phyloP scores from a whole-genome alignment of 306 rosid species.

The Quercus aquifolioides region DNA sequence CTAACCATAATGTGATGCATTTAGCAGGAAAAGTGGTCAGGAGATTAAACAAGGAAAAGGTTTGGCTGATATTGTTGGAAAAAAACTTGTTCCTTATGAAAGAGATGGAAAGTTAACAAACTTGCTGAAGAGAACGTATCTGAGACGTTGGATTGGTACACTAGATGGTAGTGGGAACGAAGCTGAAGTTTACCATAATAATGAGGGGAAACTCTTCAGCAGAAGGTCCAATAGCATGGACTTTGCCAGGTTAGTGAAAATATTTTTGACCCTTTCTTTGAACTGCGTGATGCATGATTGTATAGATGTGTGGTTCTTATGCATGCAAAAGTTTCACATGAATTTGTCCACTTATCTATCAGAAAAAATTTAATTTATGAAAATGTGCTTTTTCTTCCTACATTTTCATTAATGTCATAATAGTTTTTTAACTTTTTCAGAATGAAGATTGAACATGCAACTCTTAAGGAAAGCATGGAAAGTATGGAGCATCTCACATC shows the following conservation, averaged over 20 bases:
- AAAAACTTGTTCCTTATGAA: conserved; percentile 42
- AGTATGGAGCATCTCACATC: conserved; percentile 70
- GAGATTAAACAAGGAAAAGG: conserved; percentile 39
- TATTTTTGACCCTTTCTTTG: conserved; percentile 18
- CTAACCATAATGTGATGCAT: conserved; percentile 4
- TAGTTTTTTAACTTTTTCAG: conserved; percentile 29
- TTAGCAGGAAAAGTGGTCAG: conserved; percentile 56
- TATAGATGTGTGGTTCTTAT: conserved; percentile 20
- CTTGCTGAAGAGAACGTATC: conserved; percentile 77
- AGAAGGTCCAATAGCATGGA: conserved; percentile 64
- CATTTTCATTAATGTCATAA: conserved; percentile 8
- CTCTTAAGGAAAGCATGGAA: conserved; percentile 83
- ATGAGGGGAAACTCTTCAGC: conserved; percentile 39
- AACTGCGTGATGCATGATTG: conserved; percentile 20
- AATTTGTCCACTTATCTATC: background rate
- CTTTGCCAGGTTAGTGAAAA: conserved; percentile 72
- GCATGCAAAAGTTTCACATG: background rate
- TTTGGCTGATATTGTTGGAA: conserved; percentile 36
- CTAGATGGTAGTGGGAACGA: conserved; percentile 50
- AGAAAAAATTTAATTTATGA: conserved; percentile 2
- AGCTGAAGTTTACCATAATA: conserved; percentile 33
- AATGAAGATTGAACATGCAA: conserved; percentile 83
- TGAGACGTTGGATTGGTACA: conserved; percentile 80
- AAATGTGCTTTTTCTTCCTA: conserved; percentile 9
- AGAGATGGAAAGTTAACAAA: conserved; percentile 67